A percentile compares a stretch with the other conserved stretches of the same genome.
phyloP scores from a whole-genome alignment of 129 eudicot genomes.

The Centaurea solstitialis region DNA sequence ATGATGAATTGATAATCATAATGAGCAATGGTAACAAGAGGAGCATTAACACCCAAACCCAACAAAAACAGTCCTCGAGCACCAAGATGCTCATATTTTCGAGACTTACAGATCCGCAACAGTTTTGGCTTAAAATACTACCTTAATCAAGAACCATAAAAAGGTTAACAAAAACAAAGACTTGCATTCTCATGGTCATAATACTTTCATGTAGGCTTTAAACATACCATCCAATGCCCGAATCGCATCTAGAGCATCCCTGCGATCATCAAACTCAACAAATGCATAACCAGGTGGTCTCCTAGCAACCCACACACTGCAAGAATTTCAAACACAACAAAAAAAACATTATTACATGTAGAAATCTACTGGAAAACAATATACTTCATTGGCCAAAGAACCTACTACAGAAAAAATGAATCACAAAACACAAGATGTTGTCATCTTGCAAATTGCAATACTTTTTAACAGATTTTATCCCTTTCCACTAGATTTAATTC shows the following conservation, averaged over 20 bases:
- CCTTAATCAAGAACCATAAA: background rate
- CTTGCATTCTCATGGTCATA: background rate
- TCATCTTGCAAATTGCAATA: background rate
- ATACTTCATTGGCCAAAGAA: background rate
- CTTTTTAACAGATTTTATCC: background rate
- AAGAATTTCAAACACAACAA: slow-evolving; percentile 9
- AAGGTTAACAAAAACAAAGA: background rate
- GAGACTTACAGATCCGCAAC: background rate
- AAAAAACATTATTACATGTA: background rate
- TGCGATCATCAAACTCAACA: slow-evolving; percentile 75
- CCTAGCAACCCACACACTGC: slow-evolving; percentile 94
- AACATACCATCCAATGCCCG: slow-evolving; percentile 66
- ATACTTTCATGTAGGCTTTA: background rate
- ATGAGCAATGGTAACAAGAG: background rate
- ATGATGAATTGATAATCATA: background rate
- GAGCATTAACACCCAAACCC: background rate
- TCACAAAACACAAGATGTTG: background rate
- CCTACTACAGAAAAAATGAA: background rate
- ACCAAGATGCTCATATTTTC: background rate
- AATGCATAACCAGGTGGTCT: slow-evolving; percentile 91
- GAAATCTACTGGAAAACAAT: background rate
- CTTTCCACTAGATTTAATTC: background rate
- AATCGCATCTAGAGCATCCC: slow-evolving; percentile 88
- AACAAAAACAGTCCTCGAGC: background rate
- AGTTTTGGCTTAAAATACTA: background rate